Evolutionary conservation across 495 filamentous ascomycete genomes (phyloP), one percentile per base, ranked within the genome.

Genomic region (Neurospora tetrasperma): DNA sequence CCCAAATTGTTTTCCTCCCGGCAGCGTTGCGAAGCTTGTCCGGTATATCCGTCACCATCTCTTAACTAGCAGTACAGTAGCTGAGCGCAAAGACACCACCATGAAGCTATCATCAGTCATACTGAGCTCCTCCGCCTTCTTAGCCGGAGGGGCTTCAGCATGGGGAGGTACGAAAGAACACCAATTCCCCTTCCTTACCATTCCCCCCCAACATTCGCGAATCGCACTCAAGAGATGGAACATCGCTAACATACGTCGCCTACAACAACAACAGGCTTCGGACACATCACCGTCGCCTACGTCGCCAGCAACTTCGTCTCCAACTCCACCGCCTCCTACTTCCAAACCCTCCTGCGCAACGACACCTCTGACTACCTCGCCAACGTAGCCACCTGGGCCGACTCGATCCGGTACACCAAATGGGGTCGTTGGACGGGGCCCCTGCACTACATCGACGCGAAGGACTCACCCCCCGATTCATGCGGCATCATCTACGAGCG

Each of bases 381-480:
- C 46, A 82, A 83, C 62, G 85, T 89, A 14, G 87, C 89, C 2
- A 89, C 86, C 3, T 91, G 89, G 89, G 88, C 89, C 16, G 89
- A 91, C 80, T 85, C 83, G 70, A 85, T 88, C 76, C 82, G 87
- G 38, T 89, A 89, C 79, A 88, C 86, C 12, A 82, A 85, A 75
- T 88, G 83, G 74, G 87, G 88, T 20, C 82, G 81, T 42, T 90
- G 87, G 79, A 85, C 83, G 10, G 82, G 80, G n/a, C 84, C 84
- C 20, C 89, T 89, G 79, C 90, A 93, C 81, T 93, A 86, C 83
- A 92, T 93, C 81, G 90, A 93, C 77, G 89, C 90, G 12, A 82
- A 89, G 69, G 90, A 93, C 83, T 75, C 79, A 71, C 90, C 90
- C 44, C 90, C 90, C 0, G 46, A 74, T 7, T 82, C 78, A 43